Conservation (phyloP, 768 basidiomycete species). For the Ephemerocybe angulata region DNA sequence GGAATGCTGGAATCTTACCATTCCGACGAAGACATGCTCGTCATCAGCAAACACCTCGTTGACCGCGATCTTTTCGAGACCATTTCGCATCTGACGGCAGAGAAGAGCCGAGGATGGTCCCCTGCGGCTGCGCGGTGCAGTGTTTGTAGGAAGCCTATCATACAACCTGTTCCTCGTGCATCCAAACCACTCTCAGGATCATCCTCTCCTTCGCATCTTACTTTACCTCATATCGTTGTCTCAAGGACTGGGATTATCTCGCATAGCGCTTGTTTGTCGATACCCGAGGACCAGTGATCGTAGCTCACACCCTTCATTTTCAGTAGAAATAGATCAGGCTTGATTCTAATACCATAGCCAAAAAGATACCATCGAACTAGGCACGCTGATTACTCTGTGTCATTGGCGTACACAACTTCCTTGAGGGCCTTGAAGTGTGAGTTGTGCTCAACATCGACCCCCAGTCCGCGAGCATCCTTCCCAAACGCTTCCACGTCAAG, state of each 20-base stretch:
- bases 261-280: slow-evolving; percentile 42
- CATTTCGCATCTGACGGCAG: slow-evolving; percentile 55
- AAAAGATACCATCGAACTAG: no score
- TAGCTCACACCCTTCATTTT: not conserved
- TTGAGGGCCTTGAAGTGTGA: slow-evolving; percentile 52
- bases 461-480: slow-evolving; percentile 67
- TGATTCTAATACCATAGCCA: no score
- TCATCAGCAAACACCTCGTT: slow-evolving; percentile 78
- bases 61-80: slow-evolving; percentile 79
- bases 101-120: slow-evolving; percentile 62
- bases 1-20: slow-evolving; percentile 97
- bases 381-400: slow-evolving; percentile 33
- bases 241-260: slow-evolving; percentile 60
- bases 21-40: slow-evolving; percentile 85
- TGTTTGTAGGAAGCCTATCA: slow-evolving; percentile 48
- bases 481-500: slow-evolving; percentile 85
- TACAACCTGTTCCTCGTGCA: not conserved
- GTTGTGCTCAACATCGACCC: slow-evolving; percentile 54
- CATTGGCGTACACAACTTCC: slow-evolving; percentile 54
- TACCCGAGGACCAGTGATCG: not conserved
- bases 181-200: not conserved
- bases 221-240: slow-evolving; percentile 37
- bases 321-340: no score
- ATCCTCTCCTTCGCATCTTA: slow-evolving; percentile 12
- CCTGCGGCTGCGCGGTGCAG: slow-evolving; percentile 46